phyloP scores from a whole-genome alignment of 2,329 filamentous ascomycete genomes.

The Pseudonectria buxi region DNA sequence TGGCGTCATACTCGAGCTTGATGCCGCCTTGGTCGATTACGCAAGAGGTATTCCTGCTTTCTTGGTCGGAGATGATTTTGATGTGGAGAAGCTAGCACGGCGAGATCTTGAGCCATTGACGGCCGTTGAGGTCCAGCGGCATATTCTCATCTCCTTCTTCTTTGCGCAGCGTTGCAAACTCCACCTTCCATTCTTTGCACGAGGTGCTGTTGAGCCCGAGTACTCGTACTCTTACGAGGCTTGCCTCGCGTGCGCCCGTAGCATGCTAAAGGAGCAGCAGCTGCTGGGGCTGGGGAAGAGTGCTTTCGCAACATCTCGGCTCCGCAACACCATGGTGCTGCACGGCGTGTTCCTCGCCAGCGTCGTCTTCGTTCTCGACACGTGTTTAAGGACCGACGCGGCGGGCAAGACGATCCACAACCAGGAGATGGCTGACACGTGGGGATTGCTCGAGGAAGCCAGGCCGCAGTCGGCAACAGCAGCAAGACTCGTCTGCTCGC shows the following conservation, averaged over 20 bases:
- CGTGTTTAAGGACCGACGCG: slow-evolving; percentile 21
- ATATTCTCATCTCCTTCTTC: slow-evolving; percentile 26
- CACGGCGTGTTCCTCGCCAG: slow-evolving; percentile 29
- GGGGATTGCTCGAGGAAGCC: slow-evolving; percentile 27
- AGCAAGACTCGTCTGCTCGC: slow-evolving; percentile 24
- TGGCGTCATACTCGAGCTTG: slow-evolving; percentile 26
- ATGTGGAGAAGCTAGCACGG: slow-evolving; percentile 13
- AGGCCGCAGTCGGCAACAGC: slow-evolving; percentile 23
- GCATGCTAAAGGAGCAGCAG: slow-evolving; percentile 25
- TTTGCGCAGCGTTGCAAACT: slow-evolving; percentile 30
- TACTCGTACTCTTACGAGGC: slow-evolving; percentile 26
- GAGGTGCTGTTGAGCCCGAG: slow-evolving; percentile 26
- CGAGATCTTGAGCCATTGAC: slow-evolving; percentile 17
- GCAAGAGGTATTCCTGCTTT: slow-evolving; percentile 24
- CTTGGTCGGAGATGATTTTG: slow-evolving; percentile 16
- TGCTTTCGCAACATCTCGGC: slow-evolving; percentile 21
- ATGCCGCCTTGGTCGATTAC: slow-evolving; percentile 22
- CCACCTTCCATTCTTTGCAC: slow-evolving; percentile 29
- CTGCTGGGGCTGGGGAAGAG: slow-evolving; percentile 21
- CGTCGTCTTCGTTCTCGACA: slow-evolving; percentile 28
- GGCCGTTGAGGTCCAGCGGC: slow-evolving; percentile 24
- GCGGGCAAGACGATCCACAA: slow-evolving; percentile 18
- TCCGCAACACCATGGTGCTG: slow-evolving; percentile 24
- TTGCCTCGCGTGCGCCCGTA: slow-evolving; percentile 26
- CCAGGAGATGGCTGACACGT: slow-evolving; percentile 24